Base-by-base conservation (phyloP, 1,284 basidiomycete genomes). In the Austroboletus niveus region DNA sequence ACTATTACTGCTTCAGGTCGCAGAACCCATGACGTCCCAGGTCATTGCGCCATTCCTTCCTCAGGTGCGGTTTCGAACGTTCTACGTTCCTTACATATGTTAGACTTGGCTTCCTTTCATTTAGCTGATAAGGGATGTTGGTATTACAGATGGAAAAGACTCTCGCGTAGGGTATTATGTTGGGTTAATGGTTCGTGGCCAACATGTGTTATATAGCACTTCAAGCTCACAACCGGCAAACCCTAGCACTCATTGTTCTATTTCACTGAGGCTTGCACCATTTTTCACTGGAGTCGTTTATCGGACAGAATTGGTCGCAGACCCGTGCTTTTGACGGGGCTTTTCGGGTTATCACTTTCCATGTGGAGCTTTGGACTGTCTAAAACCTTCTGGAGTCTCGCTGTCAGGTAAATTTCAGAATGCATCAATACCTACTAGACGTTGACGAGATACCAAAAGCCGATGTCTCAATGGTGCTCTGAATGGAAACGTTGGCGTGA, bases 31-130 rank as follows among this genome's bases (percentile, higher is more conserved):
- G 54, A 80, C 81, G 2, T 81, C 80, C 24, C 81, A 86, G 57
- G 83, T 90, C 58, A 89, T 92, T 55, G 84, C 84, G 47, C 89
- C 89, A 0, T 87, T 87, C 58, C 75, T 82, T 41, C 81, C 79
- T 7, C 77, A 84, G 72, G 82, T 82, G 49, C 20, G 71, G 44
- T 27, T 20, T 55, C 14, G 20, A 40, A 3, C 24, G 7, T 4
- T 29, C 4, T 31, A 24, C 1, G 9, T 22, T 42, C 31, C 20
- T 32, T 24, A 20, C 36, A 5, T 43, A 8, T 24, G 9, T 22
- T 47, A 11, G 20, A 42, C 4, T 35, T 1, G 30, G 29, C 8
- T 27, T n/a, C 20, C 39, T 46, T 2, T 10, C 7, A 32, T 30
- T 43, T 15, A 3, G 78, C 78, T n/a, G 64, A 69, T 82, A 55